Evolutionary conservation across 495 filamentous ascomycete genomes (phyloP).

Genomic region (Penicillium turbatum): DNA sequence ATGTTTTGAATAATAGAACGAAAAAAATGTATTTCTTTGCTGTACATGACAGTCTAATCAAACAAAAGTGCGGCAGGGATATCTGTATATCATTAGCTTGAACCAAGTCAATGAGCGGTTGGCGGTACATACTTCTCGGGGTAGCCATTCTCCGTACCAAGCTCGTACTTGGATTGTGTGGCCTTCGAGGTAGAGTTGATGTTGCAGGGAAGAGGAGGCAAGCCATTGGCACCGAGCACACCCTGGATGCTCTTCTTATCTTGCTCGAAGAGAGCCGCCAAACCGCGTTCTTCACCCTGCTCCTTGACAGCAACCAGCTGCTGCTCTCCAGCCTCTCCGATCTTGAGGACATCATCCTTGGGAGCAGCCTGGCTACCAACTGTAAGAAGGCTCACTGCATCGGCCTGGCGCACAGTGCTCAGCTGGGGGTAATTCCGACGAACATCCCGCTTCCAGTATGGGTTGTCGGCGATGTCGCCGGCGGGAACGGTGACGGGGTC

Average conservation of each 20-base stretch:
- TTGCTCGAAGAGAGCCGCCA: conserved; percentile 70
- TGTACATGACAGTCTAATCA: conserved; percentile 23
- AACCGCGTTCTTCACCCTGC: conserved; percentile 64
- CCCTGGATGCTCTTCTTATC: conserved; percentile 56
- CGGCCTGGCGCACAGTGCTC: conserved; percentile 74
- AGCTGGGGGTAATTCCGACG: conserved; percentile 82
- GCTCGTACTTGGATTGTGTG: conserved; percentile 40
- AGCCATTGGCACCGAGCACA: conserved; percentile 65
- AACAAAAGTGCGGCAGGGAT: conserved; percentile 52
- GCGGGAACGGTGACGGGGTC: conserved; percentile 91
- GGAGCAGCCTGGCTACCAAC: conserved; percentile 80
- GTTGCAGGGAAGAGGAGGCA: conserved; percentile 79
- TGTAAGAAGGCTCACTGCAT: conserved; percentile 78
- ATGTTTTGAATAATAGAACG: neutral
- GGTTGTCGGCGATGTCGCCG: conserved; percentile 91
- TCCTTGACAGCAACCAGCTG: conserved; percentile 77
- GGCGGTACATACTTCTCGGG: conserved; percentile 44
- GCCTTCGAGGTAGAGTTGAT: conserved; percentile 34
- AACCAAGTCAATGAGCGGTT: neutral
- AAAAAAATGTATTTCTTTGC: conserved; percentile 3
- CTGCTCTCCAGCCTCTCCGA: conserved; percentile 79
- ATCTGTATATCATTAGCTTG: conserved; percentile 36
- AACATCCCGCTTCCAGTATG: conserved; percentile 94
- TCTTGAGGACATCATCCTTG: conserved; percentile 67
- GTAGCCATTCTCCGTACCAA: conserved; percentile 45